Evolutionary conservation across 2,329 filamentous ascomycete species (phyloP), one percentile per base, ranked within the genome.

Genomic region (Calonectria hawksworthii): DNA sequence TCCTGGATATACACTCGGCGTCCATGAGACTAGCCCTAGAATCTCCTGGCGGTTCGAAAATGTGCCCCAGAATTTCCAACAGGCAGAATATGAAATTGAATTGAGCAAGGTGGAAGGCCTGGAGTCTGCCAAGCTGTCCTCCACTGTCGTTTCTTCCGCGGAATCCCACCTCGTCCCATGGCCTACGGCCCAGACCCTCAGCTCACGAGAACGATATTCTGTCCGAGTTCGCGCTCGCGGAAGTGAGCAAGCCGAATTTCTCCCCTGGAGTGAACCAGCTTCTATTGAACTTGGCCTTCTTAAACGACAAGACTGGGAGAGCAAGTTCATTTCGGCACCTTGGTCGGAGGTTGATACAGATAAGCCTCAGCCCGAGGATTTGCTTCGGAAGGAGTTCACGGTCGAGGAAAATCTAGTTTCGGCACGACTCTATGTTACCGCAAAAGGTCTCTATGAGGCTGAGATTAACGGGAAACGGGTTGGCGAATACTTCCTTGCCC

Each of bases 391-490:
- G 2, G 59, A 74, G 38, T 78, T 78, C 14, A 30, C 47, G 2
- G 50, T 66, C 0, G 54, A 63, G 16, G 32, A 66, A 63, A 68
- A 72, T 7, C 23, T 74, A 8, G 13, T 38, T 18, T 70, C 69
- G 14, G 87, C 87, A 0, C 81, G 86, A 1, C 79, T 90, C 0
- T 89, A 89, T 66, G 84, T 88, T 38, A 88, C 88, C 0, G 83
- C 85, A 0, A 82, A 86, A n/a, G 88, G 88, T 2, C 70, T 89
- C 1, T 90, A 88, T 66, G 83, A 86, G 41, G 85, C 85, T 0
- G 84, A 84, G 36, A 85, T 90, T 68, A 90, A 90, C 54, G 88
- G 87, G 0, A 75, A 81, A 0, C 75, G 79, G 9, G 83, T 88
- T 7, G 85, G 85, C 0, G 83, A 85, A 30, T 74, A 82, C 5